Evolutionary conservation across 1,284 basidiomycete species (phyloP).

Genomic region (Moesziomyces parantarcticus): DNA sequence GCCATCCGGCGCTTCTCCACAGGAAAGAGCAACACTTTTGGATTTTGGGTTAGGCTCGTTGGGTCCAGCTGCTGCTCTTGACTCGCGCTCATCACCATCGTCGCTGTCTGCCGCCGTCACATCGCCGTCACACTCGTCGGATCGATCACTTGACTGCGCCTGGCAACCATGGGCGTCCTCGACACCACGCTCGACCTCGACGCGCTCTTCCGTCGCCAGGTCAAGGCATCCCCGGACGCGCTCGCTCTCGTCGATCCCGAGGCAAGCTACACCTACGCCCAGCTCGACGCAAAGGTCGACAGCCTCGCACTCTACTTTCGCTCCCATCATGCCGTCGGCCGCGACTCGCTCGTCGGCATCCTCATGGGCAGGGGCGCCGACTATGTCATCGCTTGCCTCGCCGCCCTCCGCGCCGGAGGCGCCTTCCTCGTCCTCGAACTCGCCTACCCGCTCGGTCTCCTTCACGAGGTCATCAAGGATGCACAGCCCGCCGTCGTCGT

Average conservation of each 20-base stretch:
- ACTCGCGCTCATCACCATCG: too few species aligned
- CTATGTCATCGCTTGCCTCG: slow-evolving; percentile 65
- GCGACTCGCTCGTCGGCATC: slow-evolving; percentile 62
- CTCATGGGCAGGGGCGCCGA: slow-evolving; percentile 62
- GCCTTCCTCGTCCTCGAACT: slow-evolving; percentile 67
- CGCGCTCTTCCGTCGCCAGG: slow-evolving; percentile 53
- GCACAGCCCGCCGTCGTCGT: slow-evolving; percentile 63
- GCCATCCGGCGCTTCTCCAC: too few species aligned
- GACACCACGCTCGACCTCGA: slow-evolving; percentile 48
- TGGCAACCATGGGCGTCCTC: slow-evolving; percentile 37
- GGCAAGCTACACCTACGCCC: slow-evolving; percentile 55
- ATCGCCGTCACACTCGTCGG: too few species aligned
- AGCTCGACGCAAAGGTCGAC: slow-evolving; percentile 57
- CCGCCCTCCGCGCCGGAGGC: slow-evolving; percentile 64
- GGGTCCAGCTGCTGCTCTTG: too few species aligned
- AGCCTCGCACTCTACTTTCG: slow-evolving; percentile 52
- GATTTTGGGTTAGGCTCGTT: too few species aligned
- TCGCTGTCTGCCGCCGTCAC: too few species aligned
- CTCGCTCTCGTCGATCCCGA: slow-evolving; percentile 45
- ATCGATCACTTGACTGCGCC: neutral
- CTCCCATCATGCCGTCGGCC: slow-evolving; percentile 45
- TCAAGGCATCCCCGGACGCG: slow-evolving; percentile 44
- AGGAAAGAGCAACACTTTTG: too few species aligned
- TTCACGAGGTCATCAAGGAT: slow-evolving; percentile 64
- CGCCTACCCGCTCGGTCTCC: slow-evolving; percentile 62